These are phyloP conservation scores for Thozetella sp. DNA, from an alignment of 495 filamentous ascomycete species.

Conservation along the genomic window DNA sequence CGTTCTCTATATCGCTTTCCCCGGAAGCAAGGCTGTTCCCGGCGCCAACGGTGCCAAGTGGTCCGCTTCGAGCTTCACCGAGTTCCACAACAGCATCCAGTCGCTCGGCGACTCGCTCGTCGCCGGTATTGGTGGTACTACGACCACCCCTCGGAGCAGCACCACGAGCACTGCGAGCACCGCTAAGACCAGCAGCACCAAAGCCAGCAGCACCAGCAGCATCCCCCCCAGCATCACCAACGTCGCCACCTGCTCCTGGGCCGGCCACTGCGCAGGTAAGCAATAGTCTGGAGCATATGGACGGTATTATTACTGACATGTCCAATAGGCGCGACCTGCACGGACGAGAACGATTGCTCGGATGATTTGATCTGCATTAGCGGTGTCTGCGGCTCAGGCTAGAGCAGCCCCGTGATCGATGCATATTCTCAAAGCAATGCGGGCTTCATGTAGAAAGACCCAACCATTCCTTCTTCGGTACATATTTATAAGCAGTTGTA, in stretches of 20 bases:
- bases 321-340: slow-evolving; percentile 7
- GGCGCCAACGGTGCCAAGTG: slow-evolving; percentile 50
- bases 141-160: background rate
- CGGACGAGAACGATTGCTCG: slow-evolving; percentile 16
- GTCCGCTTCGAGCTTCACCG: slow-evolving; percentile 36
- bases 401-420: background rate
- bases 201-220: no score
- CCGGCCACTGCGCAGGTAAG: slow-evolving; percentile 10
- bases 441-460: no score
- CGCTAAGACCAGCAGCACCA: background rate
- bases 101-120: slow-evolving; percentile 45
- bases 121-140: slow-evolving; percentile 9
- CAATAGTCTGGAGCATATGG: background rate
- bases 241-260: slow-evolving; percentile 6
- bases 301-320: background rate
- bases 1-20: slow-evolving; percentile 60
- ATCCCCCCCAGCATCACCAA: background rate
- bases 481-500: no score
- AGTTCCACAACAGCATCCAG: slow-evolving; percentile 53
- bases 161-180: background rate
- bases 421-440: background rate
- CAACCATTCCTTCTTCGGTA: no score
- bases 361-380: slow-evolving; percentile 6
- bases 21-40: slow-evolving; percentile 46
- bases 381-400: background rate